Evolutionary conservation across 805 yeast species (phyloP), one percentile per base, ranked within the genome.

Genomic region (Candida glaebosa): DNA sequence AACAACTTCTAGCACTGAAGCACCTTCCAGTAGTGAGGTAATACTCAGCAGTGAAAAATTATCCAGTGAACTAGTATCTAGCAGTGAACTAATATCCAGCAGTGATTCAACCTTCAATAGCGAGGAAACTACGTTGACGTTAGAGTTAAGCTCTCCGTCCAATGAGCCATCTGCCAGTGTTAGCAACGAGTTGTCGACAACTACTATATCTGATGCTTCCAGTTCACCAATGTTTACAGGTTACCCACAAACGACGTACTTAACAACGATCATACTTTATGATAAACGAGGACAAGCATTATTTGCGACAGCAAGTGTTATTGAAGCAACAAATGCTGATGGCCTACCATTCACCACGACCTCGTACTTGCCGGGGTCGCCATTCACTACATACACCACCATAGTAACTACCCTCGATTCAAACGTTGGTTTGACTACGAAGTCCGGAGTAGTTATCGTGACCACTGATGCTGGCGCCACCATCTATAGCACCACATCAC

Each of bases 391-490:
- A 4, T 49, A 43, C 44, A 45, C 47, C 24, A 41, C 51, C 18
- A 34, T 41, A n/a, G 38, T 42, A 38, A 45, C 53, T 16, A 42
- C 45, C 20, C 38, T 48, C 24, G 38, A 47, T 20, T 16, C 46
- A 18, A 46, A 44, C 31, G 55, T 54, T 15, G 15, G 34, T 9
- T 26, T 34, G 18, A 30, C 24, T 26, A 48, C 54, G n/a, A 48
- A 46, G 10, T 35, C 37, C 6, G 53, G 40, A 24, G 52, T 40
- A 10, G 49, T 50, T 22, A 36, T 46, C 25, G 47, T 52, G 7
- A 46, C 52, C 5, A 47, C 53, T 19, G 43, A 54, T 35, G 34
- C 52, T 2, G 43, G 32, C 16, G 54, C 54, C 9, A 10, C 49
- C 16, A 45, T 39, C 14, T 46, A 41, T 41, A 51, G 55, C 26